These are phyloP conservation scores for Aspergillus ustus DNA, from an alignment of 2,329 filamentous ascomycete species.

Conservation along the genomic window DNA sequence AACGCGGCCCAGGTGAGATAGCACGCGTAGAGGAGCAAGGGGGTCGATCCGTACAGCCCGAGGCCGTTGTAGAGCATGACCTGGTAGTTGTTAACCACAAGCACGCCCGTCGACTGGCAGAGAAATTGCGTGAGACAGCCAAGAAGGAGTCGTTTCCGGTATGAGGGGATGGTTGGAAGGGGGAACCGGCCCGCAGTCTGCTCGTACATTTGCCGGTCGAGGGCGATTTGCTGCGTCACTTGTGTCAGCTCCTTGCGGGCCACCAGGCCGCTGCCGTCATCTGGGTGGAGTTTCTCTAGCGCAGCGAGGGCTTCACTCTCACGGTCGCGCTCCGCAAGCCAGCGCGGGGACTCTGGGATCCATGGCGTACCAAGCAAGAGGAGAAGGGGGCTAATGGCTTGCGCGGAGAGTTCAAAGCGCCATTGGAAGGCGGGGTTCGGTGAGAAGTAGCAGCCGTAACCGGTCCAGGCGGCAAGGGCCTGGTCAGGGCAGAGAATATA, in stretches of 20 bases:
- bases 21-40: no score
- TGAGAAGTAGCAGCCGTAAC: constrained; percentile 52
- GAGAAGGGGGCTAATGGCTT: constrained; percentile 46
- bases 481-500: no score
- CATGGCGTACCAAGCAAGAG: constrained; percentile 48
- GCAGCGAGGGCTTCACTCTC: constrained; percentile 51
- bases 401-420: constrained; percentile 52
- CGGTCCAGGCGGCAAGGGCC: constrained; percentile 40
- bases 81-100: no score
- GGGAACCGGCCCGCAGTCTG: no score
- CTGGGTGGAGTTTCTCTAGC: constrained; percentile 26
- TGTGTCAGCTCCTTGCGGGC: constrained; percentile 55
- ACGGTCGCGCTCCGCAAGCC: constrained; percentile 54
- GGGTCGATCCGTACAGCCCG: no score
- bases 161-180: no score
- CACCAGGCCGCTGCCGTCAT: constrained; percentile 36
- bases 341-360: constrained; percentile 55
- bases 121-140: no score
- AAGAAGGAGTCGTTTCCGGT: no score
- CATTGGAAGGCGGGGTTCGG: constrained; percentile 46
- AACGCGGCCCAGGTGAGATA: no score
- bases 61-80: no score
- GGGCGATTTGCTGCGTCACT: constrained; percentile 48
- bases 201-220: no score
- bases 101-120: no score